A percentile compares a stretch with the other conserved stretches of the same genome.
These are phyloP conservation scores for Halophytophthora polymorphica DNA, from an alignment of 352 stramenopile species.

Conservation along the genomic window DNA sequence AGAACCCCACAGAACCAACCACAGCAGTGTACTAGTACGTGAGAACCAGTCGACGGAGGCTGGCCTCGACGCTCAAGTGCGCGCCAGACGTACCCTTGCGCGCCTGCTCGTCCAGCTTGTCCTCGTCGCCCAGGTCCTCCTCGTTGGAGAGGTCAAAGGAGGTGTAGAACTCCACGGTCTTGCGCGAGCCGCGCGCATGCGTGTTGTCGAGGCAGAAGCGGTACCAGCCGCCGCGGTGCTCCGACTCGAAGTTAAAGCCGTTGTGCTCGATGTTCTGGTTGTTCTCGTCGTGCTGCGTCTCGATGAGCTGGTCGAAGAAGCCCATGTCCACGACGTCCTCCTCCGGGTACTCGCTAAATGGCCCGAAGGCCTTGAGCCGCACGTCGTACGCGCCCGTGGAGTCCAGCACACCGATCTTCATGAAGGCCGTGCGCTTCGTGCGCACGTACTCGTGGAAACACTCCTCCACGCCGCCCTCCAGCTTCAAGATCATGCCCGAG, in stretches of 20 bases:
- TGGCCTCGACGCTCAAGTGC: not conserved
- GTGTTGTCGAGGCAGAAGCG: slow-evolving; percentile 83
- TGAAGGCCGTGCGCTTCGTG: slow-evolving; percentile 81
- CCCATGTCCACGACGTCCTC: slow-evolving; percentile 47
- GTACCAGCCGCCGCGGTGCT: slow-evolving; percentile 83
- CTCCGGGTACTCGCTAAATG: slow-evolving; percentile 49
- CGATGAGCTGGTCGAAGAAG: slow-evolving; percentile 80
- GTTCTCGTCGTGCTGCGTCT: slow-evolving; percentile 49
- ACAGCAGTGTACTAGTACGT: slow-evolving; percentile 1
- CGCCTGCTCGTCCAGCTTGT: slow-evolving; percentile 62
- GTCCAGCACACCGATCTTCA: slow-evolving; percentile 77
- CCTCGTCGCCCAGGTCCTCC: slow-evolving; percentile 68
- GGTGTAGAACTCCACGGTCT: slow-evolving; percentile 81
- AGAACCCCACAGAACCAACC: slow-evolving; percentile 3
- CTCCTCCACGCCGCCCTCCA: slow-evolving; percentile 50
- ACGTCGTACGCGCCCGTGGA: slow-evolving; percentile 73
- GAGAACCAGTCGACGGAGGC: not conserved
- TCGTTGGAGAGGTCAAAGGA: slow-evolving; percentile 78
- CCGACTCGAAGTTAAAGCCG: slow-evolving; percentile 85
- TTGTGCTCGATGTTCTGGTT: slow-evolving; percentile 82
- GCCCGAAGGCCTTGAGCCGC: slow-evolving; percentile 68
- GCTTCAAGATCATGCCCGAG: slow-evolving; percentile 51
- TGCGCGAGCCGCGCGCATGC: slow-evolving; percentile 58
- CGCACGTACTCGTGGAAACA: slow-evolving; percentile 86
- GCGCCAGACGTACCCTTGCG: slow-evolving; percentile 48